Evolutionary conservation across 2,329 filamentous ascomycete species (phyloP), one percentile per base, ranked within the genome.

Genomic region (Claviceps purpurea): DNA sequence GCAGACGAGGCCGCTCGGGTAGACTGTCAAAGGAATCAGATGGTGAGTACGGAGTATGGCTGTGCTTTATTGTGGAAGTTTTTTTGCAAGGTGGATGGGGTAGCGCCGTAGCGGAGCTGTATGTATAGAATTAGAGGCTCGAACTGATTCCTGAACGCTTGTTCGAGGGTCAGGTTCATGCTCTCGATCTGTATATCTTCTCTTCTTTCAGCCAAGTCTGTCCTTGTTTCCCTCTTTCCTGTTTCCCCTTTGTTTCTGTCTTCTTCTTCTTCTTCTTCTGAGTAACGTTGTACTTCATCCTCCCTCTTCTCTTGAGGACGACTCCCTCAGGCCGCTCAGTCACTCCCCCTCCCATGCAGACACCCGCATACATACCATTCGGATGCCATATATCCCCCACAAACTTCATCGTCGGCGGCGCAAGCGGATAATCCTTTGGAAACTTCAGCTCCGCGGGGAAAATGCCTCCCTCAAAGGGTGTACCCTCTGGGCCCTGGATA

Each of bases 361-460:
- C 24, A 13, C 10, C 5, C 40, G 7, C 20, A 7, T 20, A 42
- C 44, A 18, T 68, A 95, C 90, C 89, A 67, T 98, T 98, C 0
- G 93, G 93, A 73, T 98, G 93, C 82, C 90, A 97, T 59, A 98
- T 83, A 62, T 94, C 89, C 51, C 87, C 87, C 50, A 94, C 74
- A 68, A 98, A 98, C 68, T 86, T 89, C 91, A 98, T 97, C 42
- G 86, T 89, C 8, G 93, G 93, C 56, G 93, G 93, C 60, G 90
- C 87, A 5, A 97, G 79, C n/a, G 93, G 93, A 64, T 98, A 98
- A 69, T 98, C 93, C 65, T 87, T 87, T 5, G 93, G 91, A 64
- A 98, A 98, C 63, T 85, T 89, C 61, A 98, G 80, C 70, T 95
- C 89, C 26, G 93, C 93, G 43, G 90, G 89, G 67, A 97, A 98